These are phyloP conservation scores for Paracamarosporium sp. DNA, from an alignment of 2,329 filamentous ascomycete genomes.

Conservation along the genomic window DNA sequence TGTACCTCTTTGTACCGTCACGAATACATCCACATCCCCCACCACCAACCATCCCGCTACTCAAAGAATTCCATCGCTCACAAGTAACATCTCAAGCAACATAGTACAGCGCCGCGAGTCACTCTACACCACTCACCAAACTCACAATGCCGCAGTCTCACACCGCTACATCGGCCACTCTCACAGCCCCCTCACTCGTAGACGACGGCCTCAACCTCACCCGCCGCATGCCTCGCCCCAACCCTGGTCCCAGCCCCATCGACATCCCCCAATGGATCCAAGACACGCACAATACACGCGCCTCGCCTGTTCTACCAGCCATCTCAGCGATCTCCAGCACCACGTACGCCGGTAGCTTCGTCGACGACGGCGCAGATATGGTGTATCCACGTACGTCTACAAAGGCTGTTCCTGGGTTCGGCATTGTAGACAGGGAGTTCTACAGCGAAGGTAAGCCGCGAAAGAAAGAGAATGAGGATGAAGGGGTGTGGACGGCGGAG, in stretches of 20 bases:
- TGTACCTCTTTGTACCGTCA: too few species aligned
- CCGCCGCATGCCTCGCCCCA: constrained; percentile 19
- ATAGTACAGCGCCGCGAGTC: too few species aligned
- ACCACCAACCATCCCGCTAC: neutral
- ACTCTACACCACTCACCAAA: too few species aligned
- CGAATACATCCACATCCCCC: too few species aligned
- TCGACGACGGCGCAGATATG: constrained; percentile 39
- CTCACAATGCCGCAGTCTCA: too few species aligned
- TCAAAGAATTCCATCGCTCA: too few species aligned
- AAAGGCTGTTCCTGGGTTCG: constrained; percentile 18
- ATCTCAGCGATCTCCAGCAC: constrained; percentile 7
- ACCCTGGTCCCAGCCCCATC: constrained; percentile 11
- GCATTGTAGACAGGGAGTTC: constrained; percentile 17
- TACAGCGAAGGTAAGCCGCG: constrained; percentile 21
- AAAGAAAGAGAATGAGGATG: neutral
- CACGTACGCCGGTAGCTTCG: constrained; percentile 30
- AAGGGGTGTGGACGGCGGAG: constrained; percentile 23
- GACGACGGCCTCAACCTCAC: constrained; percentile 31
- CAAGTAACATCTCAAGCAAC: too few species aligned
- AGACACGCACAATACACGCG: neutral
- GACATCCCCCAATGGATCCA: constrained; percentile 21
- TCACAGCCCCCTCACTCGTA: constrained; percentile 25
- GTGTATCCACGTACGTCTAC: neutral
- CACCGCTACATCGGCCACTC: constrained; percentile 24
- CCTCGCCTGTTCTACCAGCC: constrained; percentile 1